Evolutionary conservation across 2,329 filamentous ascomycete genomes (phyloP).

Genomic region (Colletotrichum liaoningense): DNA sequence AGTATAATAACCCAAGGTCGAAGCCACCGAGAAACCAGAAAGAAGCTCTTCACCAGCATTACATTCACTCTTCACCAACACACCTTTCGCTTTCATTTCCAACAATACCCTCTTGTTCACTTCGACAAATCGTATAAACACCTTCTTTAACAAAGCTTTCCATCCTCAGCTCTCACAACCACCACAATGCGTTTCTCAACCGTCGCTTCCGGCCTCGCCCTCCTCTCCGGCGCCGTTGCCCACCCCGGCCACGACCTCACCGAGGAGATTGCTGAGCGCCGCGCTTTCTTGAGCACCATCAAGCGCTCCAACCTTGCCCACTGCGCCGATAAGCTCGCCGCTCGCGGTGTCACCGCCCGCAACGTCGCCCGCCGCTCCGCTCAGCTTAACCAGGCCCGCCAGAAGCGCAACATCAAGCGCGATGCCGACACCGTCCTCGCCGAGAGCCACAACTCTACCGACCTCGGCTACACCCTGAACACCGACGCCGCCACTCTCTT

Average conservation of each 20-base stretch:
- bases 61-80: conserved; percentile 16
- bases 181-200: conserved; percentile 26
- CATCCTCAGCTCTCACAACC: background rate
- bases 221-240: conserved; percentile 41
- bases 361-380: conserved; percentile 58
- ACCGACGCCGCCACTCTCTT: conserved; percentile 47
- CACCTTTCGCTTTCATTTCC: conserved; percentile 2
- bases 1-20: conserved; percentile 16
- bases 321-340: conserved; percentile 58
- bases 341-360: conserved; percentile 56
- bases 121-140: conserved; percentile 9
- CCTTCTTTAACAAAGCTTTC: background rate
- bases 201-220: conserved; percentile 30
- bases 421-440: conserved; percentile 46
- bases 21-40: background rate
- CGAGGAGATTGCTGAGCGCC: conserved; percentile 61
- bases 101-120: conserved; percentile 1
- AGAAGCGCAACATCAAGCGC: conserved; percentile 48
- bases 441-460: conserved; percentile 49
- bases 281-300: conserved; percentile 53
- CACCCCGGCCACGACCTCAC: conserved; percentile 62
- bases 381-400: conserved; percentile 53
- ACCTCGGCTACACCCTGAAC: conserved; percentile 43
- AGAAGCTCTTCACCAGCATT: conserved; percentile 10
- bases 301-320: conserved; percentile 57